phyloP scores from a whole-genome alignment of 2,329 filamentous ascomycete species.

The Trichothecium sympodiale region DNA sequence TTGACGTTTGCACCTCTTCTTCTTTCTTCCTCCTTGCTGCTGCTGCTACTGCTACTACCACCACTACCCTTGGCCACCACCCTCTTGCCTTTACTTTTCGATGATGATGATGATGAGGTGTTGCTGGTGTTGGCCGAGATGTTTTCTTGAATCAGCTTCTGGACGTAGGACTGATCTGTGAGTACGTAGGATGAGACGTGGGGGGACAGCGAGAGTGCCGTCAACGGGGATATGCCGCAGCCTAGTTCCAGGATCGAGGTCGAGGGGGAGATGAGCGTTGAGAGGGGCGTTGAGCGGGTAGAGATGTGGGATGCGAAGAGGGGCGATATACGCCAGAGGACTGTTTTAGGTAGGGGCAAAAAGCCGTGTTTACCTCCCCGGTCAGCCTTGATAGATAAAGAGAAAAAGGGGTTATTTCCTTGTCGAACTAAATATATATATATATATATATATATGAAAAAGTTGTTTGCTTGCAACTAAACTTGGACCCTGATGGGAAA shows the following conservation, averaged over 20 bases:
- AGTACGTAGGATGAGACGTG: constrained; percentile 57
- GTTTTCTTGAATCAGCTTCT: constrained; percentile 67
- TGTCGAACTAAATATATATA: no score
- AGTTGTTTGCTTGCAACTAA: no score
- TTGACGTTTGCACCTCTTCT: constrained; percentile 31
- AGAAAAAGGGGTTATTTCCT: no score
- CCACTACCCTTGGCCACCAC: no score
- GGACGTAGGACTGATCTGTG: constrained; percentile 82
- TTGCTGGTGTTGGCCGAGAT: constrained; percentile 55
- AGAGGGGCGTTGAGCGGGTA: constrained; percentile 50
- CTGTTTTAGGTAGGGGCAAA: no score
- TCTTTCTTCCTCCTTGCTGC: neutral
- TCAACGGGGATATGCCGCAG: constrained; percentile 74
- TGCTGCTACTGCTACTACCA: constrained; percentile 1
- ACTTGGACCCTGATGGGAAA: constrained; percentile 6
- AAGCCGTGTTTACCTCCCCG: no score
- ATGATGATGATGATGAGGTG: constrained; percentile 5
- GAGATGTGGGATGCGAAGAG: constrained; percentile 72
- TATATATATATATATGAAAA: no score
- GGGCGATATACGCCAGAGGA: constrained; percentile 87
- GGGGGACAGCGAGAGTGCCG: constrained; percentile 57
- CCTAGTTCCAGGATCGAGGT: constrained; percentile 66
- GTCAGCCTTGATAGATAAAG: no score
- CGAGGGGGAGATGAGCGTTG: constrained; percentile 43
- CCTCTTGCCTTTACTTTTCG: constrained; percentile 6